Evolutionary conservation across 2,329 filamentous ascomycete genomes (phyloP).

Genomic region (Sporothrix brasiliensis): DNA sequence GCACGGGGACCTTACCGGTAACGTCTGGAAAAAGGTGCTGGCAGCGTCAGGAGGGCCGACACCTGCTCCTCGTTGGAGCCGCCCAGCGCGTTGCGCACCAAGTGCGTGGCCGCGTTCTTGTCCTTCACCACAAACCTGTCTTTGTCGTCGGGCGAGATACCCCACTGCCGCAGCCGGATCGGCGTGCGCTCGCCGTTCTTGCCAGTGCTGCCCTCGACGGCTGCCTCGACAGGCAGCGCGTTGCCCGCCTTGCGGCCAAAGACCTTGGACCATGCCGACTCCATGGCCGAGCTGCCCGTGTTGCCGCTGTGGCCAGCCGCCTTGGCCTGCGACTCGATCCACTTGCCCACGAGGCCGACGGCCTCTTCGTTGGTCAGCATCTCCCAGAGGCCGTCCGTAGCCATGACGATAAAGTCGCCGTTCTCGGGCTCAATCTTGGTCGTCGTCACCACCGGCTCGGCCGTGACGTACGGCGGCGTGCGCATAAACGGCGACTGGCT

Average conservation of each 20-base stretch:
- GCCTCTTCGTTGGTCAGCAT: constrained; percentile 99
- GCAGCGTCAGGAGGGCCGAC: constrained; percentile 85
- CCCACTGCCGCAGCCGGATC: constrained; percentile 89
- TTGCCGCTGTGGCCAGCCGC: constrained; percentile 30
- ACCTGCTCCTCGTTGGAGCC: constrained; percentile 93
- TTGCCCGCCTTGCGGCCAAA: constrained; percentile 46
- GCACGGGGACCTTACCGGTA: constrained; percentile 67
- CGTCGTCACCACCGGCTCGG: constrained; percentile 90
- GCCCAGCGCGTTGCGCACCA: constrained; percentile 91
- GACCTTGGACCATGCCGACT: constrained; percentile 67
- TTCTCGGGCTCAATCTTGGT: constrained; percentile 87
- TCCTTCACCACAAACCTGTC: constrained; percentile 92
- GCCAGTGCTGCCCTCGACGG: constrained; percentile 44
- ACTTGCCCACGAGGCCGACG: constrained; percentile 92
- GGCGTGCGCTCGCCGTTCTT: constrained; percentile 78
- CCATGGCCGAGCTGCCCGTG: constrained; percentile 43
- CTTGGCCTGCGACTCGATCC: constrained; percentile 71
- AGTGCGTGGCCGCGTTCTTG: constrained; percentile 92
- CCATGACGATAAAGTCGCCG: constrained; percentile 94
- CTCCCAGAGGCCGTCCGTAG: constrained; percentile 96
- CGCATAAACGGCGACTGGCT: constrained; percentile 75
- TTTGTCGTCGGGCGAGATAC: constrained; percentile 70
- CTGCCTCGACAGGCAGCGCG: constrained; percentile 73
- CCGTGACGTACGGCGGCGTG: constrained; percentile 95
- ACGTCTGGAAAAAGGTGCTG: constrained; percentile 84